Percentiles rank a stretch among this genome's conserved stretches.
Evolutionary conservation across 768 basidiomycete genomes (phyloP).

Genomic region (Cantharellus anzutake): DNA sequence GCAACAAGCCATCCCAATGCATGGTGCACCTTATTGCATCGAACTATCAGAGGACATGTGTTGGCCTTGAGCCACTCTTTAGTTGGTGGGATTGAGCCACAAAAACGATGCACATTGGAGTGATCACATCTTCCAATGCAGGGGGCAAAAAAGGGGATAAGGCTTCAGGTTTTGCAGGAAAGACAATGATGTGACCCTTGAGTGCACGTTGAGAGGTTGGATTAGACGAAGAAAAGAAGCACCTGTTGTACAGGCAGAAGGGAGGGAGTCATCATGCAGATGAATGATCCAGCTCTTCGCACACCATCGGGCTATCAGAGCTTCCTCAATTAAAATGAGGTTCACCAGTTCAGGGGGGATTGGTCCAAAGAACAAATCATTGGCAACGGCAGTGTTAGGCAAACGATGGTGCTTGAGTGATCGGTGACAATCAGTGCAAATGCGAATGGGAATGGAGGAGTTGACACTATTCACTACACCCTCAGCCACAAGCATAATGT

Average conservation of each 20-base stretch:
- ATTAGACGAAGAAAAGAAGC: background rate
- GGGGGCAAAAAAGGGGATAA: background rate
- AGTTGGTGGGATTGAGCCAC: background rate
- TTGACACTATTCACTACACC: background rate
- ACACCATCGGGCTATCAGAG: background rate
- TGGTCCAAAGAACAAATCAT: conserved; percentile 1
- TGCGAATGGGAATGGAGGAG: background rate
- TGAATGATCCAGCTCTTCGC: background rate
- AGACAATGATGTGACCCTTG: background rate
- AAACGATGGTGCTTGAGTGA: background rate
- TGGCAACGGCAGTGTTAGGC: background rate
- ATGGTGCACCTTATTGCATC: background rate
- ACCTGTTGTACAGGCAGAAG: background rate
- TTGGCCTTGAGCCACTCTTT: background rate
- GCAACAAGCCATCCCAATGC: background rate
- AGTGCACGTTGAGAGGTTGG: background rate
- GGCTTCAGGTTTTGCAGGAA: background rate
- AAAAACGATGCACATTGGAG: background rate
- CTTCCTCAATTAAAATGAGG: background rate
- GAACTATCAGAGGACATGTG: background rate
- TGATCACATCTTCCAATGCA: background rate
- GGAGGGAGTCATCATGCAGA: background rate
- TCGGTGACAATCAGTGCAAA: background rate
- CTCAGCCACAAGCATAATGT: background rate
- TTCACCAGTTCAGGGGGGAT: background rate